Evolutionary conservation across 352 stramenopile genomes (phyloP).

Genomic region (Pythium dissimile): DNA sequence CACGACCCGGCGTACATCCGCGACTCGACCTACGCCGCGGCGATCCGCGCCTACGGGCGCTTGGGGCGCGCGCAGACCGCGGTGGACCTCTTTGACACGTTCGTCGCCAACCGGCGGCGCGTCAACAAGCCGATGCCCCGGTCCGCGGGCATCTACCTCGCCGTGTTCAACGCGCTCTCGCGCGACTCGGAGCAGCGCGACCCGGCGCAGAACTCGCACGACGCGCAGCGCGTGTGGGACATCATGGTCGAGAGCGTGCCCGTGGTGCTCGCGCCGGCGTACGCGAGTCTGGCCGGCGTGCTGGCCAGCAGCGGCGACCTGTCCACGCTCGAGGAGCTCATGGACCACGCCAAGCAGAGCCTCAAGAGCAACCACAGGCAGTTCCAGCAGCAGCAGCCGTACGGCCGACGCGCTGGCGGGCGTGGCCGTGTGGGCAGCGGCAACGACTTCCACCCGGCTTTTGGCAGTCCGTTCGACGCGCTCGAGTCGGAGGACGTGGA

Average conservation of each 20-base stretch:
- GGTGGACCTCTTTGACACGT: slow-evolving; percentile 68
- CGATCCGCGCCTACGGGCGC: slow-evolving; percentile 67
- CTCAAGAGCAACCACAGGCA: slow-evolving; percentile 2
- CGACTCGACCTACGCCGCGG: slow-evolving; percentile 52
- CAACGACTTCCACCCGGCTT: no score
- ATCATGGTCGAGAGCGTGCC: slow-evolving; percentile 69
- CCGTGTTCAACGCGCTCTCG: slow-evolving; percentile 81
- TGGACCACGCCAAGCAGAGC: slow-evolving; percentile 45
- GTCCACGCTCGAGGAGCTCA: slow-evolving; percentile 56
- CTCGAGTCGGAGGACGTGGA: no score
- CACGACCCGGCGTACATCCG: slow-evolving; percentile 48
- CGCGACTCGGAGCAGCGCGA: slow-evolving; percentile 59
- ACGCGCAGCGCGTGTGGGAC: slow-evolving; percentile 72
- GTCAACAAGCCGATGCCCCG: slow-evolving; percentile 26
- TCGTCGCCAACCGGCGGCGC: slow-evolving; percentile 42
- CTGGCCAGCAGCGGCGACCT: slow-evolving; percentile 76
- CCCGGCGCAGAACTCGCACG: slow-evolving; percentile 57
- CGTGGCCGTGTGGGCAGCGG: no score
- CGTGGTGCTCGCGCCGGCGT: slow-evolving; percentile 63
- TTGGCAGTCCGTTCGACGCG: no score
- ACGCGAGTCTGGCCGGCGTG: slow-evolving; percentile 77
- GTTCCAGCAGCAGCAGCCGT: background rate
- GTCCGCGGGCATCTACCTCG: slow-evolving; percentile 60
- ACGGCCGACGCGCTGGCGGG: no score
- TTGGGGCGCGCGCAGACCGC: slow-evolving; percentile 61